Conservation (phyloP, 495 filamentous ascomycete species). For the Aspergillus cavernicola region DNA sequence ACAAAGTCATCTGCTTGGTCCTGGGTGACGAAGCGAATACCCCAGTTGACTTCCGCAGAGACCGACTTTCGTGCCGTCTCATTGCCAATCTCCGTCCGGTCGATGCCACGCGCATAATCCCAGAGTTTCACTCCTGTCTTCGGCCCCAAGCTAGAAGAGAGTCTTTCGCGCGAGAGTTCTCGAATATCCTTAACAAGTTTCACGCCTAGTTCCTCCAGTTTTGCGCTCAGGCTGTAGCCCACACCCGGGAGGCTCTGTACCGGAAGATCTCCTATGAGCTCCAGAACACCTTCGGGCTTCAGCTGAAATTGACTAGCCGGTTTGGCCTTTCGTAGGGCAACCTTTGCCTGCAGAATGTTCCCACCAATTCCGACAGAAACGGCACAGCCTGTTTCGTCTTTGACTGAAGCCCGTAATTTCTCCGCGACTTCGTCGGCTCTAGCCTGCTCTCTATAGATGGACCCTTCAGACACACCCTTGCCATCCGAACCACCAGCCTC, state of each 20-base stretch:
- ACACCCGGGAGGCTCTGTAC: constrained; percentile 85
- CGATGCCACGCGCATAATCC: constrained; percentile 88
- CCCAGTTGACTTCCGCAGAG: constrained; percentile 97
- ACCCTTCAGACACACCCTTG: constrained; percentile 63
- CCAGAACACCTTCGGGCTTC: constrained; percentile 70
- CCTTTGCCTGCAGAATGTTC: constrained; percentile 86
- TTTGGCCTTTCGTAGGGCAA: constrained; percentile 88
- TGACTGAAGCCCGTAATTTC: constrained; percentile 62
- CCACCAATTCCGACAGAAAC: constrained; percentile 94
- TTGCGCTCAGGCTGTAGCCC: constrained; percentile 77
- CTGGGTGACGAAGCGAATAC: constrained; percentile 87
- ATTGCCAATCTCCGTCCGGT: constrained; percentile 80
- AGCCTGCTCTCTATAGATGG: constrained; percentile 75
- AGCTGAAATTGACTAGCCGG: constrained; percentile 90
- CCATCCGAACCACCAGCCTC: constrained; percentile 65
- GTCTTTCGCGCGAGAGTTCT: constrained; percentile 65
- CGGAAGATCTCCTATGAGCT: constrained; percentile 68
- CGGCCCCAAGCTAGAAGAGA: constrained; percentile 71
- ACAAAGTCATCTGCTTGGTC: constrained; percentile 89
- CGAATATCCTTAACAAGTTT: constrained; percentile 80
- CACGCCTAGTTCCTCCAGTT: constrained; percentile 81
- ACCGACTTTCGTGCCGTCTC: constrained; percentile 81
- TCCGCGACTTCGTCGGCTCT: constrained; percentile 73
- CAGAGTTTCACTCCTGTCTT: constrained; percentile 91
- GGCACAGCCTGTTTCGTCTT: constrained; percentile 70